Conservation (phyloP, 148 eudicot genomes). For the Heliosperma pusillum region DNA sequence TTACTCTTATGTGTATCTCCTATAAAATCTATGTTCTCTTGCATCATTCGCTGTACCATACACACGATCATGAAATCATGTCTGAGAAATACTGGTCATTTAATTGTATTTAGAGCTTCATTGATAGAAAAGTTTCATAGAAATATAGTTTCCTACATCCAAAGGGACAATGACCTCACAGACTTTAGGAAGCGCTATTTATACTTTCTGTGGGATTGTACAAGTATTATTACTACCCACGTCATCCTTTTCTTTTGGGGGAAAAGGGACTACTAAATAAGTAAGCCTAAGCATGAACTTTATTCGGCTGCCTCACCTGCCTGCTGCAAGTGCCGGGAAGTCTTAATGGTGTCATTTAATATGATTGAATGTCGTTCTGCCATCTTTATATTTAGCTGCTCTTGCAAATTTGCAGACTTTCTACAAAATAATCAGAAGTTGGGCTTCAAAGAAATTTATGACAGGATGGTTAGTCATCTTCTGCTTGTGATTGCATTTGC, state of each 20-base stretch:
- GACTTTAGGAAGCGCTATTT: too few relatives aligned
- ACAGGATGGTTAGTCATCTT: conserved; percentile 74
- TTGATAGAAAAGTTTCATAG: too few relatives aligned
- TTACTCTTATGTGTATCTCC: not conserved
- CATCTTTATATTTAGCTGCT: conserved; percentile 18
- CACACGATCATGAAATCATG: not conserved
- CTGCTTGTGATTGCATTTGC: not conserved
- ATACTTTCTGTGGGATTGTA: too few relatives aligned
- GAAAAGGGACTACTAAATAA: too few relatives aligned
- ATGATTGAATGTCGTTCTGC: not conserved
- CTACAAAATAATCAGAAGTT: conserved; percentile 82
- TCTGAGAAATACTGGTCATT: not conserved
- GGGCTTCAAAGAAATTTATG: conserved; percentile 98
- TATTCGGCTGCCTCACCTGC: too few relatives aligned
- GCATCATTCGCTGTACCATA: not conserved
- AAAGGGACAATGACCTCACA: too few relatives aligned
- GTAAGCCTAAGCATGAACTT: too few relatives aligned
- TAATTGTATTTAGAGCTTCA: too few relatives aligned
- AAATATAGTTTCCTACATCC: too few relatives aligned
- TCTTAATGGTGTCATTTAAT: not conserved
- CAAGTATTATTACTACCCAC: too few relatives aligned
- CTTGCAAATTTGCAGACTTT: conserved; percentile 54
- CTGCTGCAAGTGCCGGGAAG: too few relatives aligned
- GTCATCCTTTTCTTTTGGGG: too few relatives aligned
- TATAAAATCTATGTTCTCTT: not conserved